Conservation (phyloP, 2,329 filamentous ascomycete genomes). For the Diplocarpon rosae region DNA sequence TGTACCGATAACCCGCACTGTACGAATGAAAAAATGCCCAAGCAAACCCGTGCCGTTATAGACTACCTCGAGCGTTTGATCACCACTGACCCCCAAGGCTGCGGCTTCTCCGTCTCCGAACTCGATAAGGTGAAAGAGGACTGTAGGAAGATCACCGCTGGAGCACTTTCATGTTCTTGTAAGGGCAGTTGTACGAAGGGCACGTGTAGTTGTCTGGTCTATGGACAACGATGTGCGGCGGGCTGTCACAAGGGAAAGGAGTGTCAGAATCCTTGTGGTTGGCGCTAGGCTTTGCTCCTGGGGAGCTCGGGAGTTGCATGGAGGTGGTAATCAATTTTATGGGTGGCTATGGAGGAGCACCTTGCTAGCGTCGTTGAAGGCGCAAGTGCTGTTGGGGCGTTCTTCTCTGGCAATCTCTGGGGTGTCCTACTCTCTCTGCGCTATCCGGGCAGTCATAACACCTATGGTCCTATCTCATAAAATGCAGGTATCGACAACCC, state of each 20-base stretch:
- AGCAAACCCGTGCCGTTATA: conserved; percentile 6
- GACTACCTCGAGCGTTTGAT: conserved; percentile 7
- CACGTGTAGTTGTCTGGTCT: conserved; percentile 6
- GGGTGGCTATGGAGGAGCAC: too few species aligned
- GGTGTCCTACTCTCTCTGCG: too few species aligned
- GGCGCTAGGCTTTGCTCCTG: neutral
- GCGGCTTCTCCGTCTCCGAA: conserved; percentile 3
- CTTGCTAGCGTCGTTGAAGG: too few species aligned
- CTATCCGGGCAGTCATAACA: too few species aligned
- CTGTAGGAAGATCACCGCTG: conserved; percentile 5
- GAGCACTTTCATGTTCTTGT: conserved; percentile 5
- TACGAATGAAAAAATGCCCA: conserved; percentile 9
- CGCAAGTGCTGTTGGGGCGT: too few species aligned
- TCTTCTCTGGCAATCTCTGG: too few species aligned
- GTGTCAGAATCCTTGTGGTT: conserved; percentile 9
- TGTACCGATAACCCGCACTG: conserved; percentile 7
- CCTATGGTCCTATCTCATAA: too few species aligned
- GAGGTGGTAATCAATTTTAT: too few species aligned
- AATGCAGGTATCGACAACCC: too few species aligned
- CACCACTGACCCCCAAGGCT: conserved; percentile 1
- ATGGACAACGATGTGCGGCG: conserved; percentile 8
- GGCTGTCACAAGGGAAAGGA: conserved; percentile 7
- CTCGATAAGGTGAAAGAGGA: conserved; percentile 6
- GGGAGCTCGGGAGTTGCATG: too few species aligned
- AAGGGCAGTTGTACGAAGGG: conserved; percentile 6